These are phyloP conservation scores for Colletotrichum sp. DNA, from an alignment of 2,329 filamentous ascomycete species.

Conservation along the genomic window DNA sequence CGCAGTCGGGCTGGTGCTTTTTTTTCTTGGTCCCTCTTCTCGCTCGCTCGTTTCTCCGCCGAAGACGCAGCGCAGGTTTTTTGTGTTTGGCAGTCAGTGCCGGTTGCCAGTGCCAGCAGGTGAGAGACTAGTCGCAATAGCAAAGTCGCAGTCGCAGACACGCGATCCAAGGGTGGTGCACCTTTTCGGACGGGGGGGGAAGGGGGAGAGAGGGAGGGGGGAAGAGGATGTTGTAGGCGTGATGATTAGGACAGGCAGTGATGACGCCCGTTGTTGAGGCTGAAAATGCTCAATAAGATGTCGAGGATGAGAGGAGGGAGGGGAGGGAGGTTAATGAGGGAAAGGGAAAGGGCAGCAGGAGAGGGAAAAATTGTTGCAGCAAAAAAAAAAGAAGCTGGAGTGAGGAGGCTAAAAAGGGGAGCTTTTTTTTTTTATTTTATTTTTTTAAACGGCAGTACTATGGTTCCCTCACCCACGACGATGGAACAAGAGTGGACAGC, in stretches of 20 bases:
- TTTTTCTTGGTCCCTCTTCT: neutral
- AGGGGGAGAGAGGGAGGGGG: neutral
- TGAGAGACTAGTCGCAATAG: neutral
- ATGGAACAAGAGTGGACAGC: slow-evolving; percentile 7
- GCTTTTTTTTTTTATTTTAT: slow-evolving; percentile 5
- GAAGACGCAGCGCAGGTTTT: slow-evolving; percentile 1
- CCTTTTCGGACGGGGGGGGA: neutral
- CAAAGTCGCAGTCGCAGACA: slow-evolving; percentile 11
- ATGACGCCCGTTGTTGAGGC: slow-evolving; percentile 2
- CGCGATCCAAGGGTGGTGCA: neutral
- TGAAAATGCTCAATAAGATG: neutral
- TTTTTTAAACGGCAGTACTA: neutral
- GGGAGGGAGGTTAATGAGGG: slow-evolving; percentile 18
- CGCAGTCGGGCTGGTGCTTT: slow-evolving; percentile 13
- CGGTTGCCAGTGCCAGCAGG: neutral
- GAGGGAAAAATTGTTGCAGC: slow-evolving; percentile 11
- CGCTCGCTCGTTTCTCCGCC: slow-evolving; percentile 16
- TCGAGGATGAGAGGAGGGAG: neutral
- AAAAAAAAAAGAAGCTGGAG: slow-evolving; percentile 18
- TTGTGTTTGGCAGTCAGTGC: neutral
- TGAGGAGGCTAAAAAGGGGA: slow-evolving; percentile 20
- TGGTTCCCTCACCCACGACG: slow-evolving; percentile 1
- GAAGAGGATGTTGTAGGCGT: neutral
- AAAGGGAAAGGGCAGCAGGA: slow-evolving; percentile 13
- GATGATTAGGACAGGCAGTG: neutral